These are phyloP conservation scores for Coemansia sp. DNA, from an alignment of 192 early-diverging fungal species.

Conservation along the genomic window DNA sequence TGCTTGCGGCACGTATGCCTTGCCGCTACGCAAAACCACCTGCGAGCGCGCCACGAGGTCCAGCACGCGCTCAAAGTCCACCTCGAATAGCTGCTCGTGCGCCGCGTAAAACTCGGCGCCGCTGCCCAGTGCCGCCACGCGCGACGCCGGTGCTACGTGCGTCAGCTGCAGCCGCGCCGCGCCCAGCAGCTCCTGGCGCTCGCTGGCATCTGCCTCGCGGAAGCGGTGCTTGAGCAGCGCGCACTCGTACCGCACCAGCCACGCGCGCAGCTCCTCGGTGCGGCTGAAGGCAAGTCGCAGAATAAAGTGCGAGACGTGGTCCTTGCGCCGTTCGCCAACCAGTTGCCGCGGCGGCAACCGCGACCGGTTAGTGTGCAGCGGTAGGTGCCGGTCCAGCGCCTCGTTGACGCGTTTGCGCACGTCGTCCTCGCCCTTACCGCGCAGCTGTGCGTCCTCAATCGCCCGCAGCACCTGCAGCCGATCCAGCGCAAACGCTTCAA, in stretches of 20 bases:
- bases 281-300: conserved; percentile 68
- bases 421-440: conserved; percentile 63
- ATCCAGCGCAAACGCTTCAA: conserved; percentile 55
- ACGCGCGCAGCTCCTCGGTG: conserved; percentile 68
- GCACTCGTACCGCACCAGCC: conserved; percentile 74
- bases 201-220: conserved; percentile 47
- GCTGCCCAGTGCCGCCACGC: conserved; percentile 17
- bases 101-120: conserved; percentile 30
- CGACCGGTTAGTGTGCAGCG: conserved; percentile 58
- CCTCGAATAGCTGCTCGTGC: conserved; percentile 53
- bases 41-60: conserved; percentile 61
- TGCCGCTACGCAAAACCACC: conserved; percentile 63
- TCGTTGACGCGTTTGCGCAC: conserved; percentile 55
- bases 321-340: conserved; percentile 68
- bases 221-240: conserved; percentile 67
- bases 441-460: conserved; percentile 77
- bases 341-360: conserved; percentile 42
- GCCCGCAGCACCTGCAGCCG: conserved; percentile 71
- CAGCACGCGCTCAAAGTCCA: conserved; percentile 69
- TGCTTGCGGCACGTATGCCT: conserved; percentile 69
- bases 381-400: conserved; percentile 61
- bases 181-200: conserved; percentile 39
- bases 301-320: conserved; percentile 81
- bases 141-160: conserved; percentile 16
- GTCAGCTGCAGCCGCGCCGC: conserved; percentile 27